Percentiles rank a stretch among this genome's conserved stretches.
Evolutionary conservation across 805 yeast genomes (phyloP).

Genomic region (Candida takata): DNA sequence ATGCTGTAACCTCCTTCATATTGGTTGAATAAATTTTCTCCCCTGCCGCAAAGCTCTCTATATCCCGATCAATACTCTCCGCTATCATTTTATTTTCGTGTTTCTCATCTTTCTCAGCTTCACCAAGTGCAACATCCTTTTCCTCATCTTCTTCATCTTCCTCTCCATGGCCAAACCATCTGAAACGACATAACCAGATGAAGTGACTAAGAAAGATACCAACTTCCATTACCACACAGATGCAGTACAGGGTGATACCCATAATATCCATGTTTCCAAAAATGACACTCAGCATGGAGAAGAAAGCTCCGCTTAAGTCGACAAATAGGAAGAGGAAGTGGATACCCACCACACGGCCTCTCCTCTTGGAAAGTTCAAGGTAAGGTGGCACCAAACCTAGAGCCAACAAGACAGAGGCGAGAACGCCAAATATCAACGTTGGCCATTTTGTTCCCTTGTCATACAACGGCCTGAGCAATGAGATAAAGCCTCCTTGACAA

Average conservation of each 20-base stretch:
- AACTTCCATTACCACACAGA: slow-evolving; percentile 59
- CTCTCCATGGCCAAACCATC: slow-evolving; percentile 18
- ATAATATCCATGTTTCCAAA: slow-evolving; percentile 58
- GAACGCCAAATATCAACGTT: slow-evolving; percentile 65
- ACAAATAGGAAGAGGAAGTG: slow-evolving; percentile 70
- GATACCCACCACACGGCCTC: slow-evolving; percentile 85
- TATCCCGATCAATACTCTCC: no score
- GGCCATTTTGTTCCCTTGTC: slow-evolving; percentile 64
- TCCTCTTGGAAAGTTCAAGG: slow-evolving; percentile 68
- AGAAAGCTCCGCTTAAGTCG: slow-evolving; percentile 79
- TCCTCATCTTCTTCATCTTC: slow-evolving; percentile 9
- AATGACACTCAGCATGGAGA: slow-evolving; percentile 58
- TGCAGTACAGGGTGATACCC: slow-evolving; percentile 61
- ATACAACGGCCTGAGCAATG: slow-evolving; percentile 59
- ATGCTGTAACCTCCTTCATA: no score
- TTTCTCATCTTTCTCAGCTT: no score
- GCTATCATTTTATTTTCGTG: no score
- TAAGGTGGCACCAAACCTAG: slow-evolving; percentile 86
- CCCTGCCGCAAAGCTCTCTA: no score
- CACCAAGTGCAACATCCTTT: no score
- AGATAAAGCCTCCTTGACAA: slow-evolving; percentile 58
- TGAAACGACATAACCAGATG: slow-evolving; percentile 47
- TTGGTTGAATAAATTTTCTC: no score
- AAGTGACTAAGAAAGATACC: slow-evolving; percentile 62
- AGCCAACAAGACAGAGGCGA: slow-evolving; percentile 73